These are phyloP conservation scores for Fusarium sp. DNA, from an alignment of 2,329 filamentous ascomycete species.

Conservation along the genomic window DNA sequence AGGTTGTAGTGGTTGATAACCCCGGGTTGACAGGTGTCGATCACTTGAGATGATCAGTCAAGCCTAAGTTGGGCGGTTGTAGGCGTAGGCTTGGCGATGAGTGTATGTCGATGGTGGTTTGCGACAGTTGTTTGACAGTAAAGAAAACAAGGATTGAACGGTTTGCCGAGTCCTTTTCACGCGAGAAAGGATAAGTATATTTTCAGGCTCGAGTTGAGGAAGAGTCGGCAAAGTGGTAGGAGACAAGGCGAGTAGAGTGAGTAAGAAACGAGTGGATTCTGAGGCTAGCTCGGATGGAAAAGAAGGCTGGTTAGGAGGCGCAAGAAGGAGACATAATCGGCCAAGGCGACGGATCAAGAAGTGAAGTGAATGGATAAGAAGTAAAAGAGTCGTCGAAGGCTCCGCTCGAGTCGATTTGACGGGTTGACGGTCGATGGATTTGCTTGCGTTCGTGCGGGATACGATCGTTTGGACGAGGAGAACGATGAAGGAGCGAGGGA, in stretches of 20 bases:
- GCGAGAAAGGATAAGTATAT: slow-evolving; percentile 2
- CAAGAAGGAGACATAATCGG: slow-evolving; percentile 53
- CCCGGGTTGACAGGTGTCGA: slow-evolving; percentile 35
- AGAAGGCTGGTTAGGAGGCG: slow-evolving; percentile 46
- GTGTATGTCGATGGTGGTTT: slow-evolving; percentile 18
- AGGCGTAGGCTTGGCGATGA: slow-evolving; percentile 28
- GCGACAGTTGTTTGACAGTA: slow-evolving; percentile 17
- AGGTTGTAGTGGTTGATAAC: slow-evolving; percentile 17
- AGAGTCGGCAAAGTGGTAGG: slow-evolving; percentile 29
- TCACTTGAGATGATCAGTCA: slow-evolving; percentile 42
- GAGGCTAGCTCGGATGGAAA: slow-evolving; percentile 61
- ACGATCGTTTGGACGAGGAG: slow-evolving; percentile 38
- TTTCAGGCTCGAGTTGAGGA: slow-evolving; percentile 19
- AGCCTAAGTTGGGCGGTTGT: slow-evolving; percentile 25
- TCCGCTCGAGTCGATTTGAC: slow-evolving; percentile 31
- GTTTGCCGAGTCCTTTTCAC: slow-evolving; percentile 11
- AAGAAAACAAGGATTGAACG: slow-evolving; percentile 11
- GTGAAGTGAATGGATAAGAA: slow-evolving; percentile 28
- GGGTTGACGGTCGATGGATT: slow-evolving; percentile 37
- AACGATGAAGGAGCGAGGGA: slow-evolving; percentile 46
- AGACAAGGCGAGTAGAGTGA: slow-evolving; percentile 30
- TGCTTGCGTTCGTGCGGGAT: slow-evolving; percentile 22
- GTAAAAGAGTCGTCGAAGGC: slow-evolving; percentile 32
- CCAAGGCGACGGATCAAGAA: slow-evolving; percentile 43
- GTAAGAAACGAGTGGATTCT: slow-evolving; percentile 58